phyloP scores from a whole-genome alignment of 2,329 filamentous ascomycete genomes.

The Xenoacremonium recifei region DNA sequence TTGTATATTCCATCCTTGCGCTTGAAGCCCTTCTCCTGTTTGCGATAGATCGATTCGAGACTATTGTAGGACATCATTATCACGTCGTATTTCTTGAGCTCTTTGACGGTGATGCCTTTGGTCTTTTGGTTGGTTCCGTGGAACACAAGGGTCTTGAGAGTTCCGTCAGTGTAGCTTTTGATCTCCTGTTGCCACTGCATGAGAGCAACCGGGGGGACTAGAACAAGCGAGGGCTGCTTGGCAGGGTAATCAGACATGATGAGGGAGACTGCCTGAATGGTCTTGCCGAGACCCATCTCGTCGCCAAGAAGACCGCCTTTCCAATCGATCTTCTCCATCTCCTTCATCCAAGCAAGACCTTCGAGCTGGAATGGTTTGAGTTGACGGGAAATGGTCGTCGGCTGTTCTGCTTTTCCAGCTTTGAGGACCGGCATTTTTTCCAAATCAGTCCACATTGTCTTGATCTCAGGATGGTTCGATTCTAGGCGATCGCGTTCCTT shows the following conservation, averaged over 20 bases:
- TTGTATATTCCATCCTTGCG: constrained; percentile 79
- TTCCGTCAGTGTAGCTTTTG: constrained; percentile 78
- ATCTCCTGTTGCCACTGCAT: constrained; percentile 95
- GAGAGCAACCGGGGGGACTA: constrained; percentile 88
- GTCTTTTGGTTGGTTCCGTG: constrained; percentile 84
- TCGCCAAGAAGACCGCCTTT: constrained; percentile 90
- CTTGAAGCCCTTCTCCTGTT: constrained; percentile 86
- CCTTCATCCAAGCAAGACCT: constrained; percentile 90
- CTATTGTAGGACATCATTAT: constrained; percentile 97
- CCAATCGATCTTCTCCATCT: constrained; percentile 82
- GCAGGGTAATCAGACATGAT: constrained; percentile 97
- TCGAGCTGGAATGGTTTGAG: constrained; percentile 94
- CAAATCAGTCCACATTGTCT: constrained; percentile 81
- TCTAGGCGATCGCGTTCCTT: constrained; percentile 68
- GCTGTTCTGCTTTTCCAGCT: constrained; percentile 46
- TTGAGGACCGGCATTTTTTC: constrained; percentile 66
- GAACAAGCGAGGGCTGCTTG: constrained; percentile 77
- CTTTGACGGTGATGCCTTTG: constrained; percentile 71
- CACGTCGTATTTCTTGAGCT: constrained; percentile 82
- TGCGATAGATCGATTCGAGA: constrained; percentile 87
- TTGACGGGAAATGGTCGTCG: constrained; percentile 72
- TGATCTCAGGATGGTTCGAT: constrained; percentile 71
- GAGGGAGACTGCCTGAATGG: constrained; percentile 94
- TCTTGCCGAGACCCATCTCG: constrained; percentile 99
- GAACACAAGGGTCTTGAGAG: constrained; percentile 85